Evolutionary conservation across 2,329 filamentous ascomycete species (phyloP).

Genomic region (Sordariomycetes sp.): DNA sequence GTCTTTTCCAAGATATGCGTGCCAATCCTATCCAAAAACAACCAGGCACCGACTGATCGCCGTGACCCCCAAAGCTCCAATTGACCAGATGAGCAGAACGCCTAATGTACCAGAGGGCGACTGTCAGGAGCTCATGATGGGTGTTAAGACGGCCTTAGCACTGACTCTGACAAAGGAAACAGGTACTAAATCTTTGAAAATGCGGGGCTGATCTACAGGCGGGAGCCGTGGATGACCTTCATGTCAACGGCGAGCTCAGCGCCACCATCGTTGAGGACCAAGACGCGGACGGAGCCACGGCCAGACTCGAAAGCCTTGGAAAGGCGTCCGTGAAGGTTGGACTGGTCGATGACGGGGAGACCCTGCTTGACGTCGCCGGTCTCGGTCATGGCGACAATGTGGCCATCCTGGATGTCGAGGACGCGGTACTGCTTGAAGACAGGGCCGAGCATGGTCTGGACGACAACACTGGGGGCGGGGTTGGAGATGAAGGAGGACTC

Average conservation of each 20-base stretch:
- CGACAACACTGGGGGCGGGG: conserved; percentile 90
- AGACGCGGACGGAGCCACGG: conserved; percentile 85
- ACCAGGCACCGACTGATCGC: too few relatives aligned
- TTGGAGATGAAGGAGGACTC: conserved; percentile 97
- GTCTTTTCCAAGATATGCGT: conserved; percentile 1
- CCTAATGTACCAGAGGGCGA: not conserved
- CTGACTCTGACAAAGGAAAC: conserved; percentile 1
- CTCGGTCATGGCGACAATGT: conserved; percentile 97
- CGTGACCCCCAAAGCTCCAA: too few relatives aligned
- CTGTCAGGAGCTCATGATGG: not conserved
- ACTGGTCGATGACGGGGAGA: conserved; percentile 91
- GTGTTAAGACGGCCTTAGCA: too few relatives aligned
- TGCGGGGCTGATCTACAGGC: conserved; percentile 49
- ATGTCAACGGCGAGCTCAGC: conserved; percentile 96
- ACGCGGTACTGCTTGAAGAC: conserved; percentile 99
- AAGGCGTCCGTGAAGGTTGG: conserved; percentile 75
- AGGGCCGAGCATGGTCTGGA: conserved; percentile 98
- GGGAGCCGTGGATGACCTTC: conserved; percentile 87
- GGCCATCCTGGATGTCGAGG: conserved; percentile 83
- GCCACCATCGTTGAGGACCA: conserved; percentile 90
- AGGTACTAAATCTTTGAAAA: too few relatives aligned
- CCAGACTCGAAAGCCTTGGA: conserved; percentile 79
- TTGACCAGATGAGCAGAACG: too few relatives aligned
- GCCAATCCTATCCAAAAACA: conserved; percentile 2
- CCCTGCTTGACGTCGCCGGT: conserved; percentile 96